Conservation (phyloP, 768 basidiomycete species). For the Mycena vitilis region DNA sequence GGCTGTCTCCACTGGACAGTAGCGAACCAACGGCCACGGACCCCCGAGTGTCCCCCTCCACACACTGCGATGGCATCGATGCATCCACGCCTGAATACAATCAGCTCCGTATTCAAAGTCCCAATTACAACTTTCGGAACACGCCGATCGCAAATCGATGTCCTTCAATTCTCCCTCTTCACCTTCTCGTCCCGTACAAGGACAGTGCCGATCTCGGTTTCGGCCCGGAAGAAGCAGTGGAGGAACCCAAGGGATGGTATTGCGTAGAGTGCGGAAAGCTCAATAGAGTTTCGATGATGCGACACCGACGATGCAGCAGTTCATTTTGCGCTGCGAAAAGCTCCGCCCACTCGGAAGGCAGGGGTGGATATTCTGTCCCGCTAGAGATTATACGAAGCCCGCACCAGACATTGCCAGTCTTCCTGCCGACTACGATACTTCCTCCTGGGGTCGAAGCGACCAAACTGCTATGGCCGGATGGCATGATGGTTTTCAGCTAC, state of each 20-base stretch:
- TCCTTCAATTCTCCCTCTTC: slow-evolving; percentile 40
- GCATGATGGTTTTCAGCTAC: slow-evolving; percentile 49
- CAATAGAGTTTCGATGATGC: slow-evolving; percentile 57
- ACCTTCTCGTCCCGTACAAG: slow-evolving; percentile 43
- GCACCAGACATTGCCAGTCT: slow-evolving; percentile 46
- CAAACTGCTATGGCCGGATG: slow-evolving; percentile 43
- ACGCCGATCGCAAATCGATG: slow-evolving; percentile 18
- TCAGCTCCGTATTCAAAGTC: slow-evolving; percentile 38
- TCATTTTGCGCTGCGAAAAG: slow-evolving; percentile 44
- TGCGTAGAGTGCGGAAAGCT: slow-evolving; percentile 61
- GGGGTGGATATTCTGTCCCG: slow-evolving; percentile 42
- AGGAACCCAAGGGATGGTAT: slow-evolving; percentile 56
- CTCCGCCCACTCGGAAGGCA: neutral
- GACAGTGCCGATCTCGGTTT: slow-evolving; percentile 22
- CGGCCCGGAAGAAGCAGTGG: slow-evolving; percentile 8
- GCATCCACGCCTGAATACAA: slow-evolving; percentile 43
- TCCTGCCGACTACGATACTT: slow-evolving; percentile 46
- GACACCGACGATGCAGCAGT: slow-evolving; percentile 60
- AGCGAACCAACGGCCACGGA: neutral
- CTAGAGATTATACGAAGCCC: slow-evolving; percentile 50
- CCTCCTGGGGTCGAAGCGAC: slow-evolving; percentile 36
- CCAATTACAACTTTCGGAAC: slow-evolving; percentile 38
- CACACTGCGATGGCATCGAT: slow-evolving; percentile 37
- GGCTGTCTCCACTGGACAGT: slow-evolving; percentile 17
- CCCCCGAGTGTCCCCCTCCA: slow-evolving; percentile 38